Percentiles rank a stretch among this genome's conserved stretches.
phyloP scores from a whole-genome alignment of 768 basidiomycete genomes.

The Leccinum incarnatum region DNA sequence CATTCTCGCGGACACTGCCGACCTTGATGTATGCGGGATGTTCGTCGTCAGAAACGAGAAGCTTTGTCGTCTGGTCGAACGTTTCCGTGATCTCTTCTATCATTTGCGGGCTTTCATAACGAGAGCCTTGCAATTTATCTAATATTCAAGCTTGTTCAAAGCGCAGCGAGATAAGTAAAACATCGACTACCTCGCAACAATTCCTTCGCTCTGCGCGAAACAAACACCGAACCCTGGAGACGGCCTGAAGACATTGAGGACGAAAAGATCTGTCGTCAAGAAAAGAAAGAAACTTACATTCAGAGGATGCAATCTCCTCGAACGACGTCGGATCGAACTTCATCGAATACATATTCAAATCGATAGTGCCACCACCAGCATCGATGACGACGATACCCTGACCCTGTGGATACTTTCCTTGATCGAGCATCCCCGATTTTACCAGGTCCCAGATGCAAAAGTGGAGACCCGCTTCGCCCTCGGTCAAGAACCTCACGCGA shows the following conservation, averaged over 20 bases:
- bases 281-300: slow-evolving; percentile 20
- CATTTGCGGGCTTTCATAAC: slow-evolving; percentile 28
- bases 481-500: slow-evolving; percentile 52
- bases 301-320: slow-evolving; percentile 34
- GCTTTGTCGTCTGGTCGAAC: slow-evolving; percentile 38
- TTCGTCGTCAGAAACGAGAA: slow-evolving; percentile 33
- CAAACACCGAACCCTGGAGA: slow-evolving; percentile 38
- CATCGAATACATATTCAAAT: slow-evolving; percentile 42
- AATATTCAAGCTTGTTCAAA: neutral
- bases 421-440: slow-evolving; percentile 7
- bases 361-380: slow-evolving; percentile 44
- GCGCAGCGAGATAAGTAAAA: neutral
- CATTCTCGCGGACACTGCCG: slow-evolving; percentile 35
- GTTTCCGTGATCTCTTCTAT: slow-evolving; percentile 29
- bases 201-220: slow-evolving; percentile 30
- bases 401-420: slow-evolving; percentile 14
- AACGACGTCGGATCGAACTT: slow-evolving; percentile 24
- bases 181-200: slow-evolving; percentile 31
- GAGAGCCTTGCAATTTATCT: slow-evolving; percentile 29
- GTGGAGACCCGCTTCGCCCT: slow-evolving; percentile 59
- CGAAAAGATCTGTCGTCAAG: neutral
- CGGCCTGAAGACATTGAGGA: slow-evolving; percentile 26
- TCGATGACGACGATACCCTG: slow-evolving; percentile 44
- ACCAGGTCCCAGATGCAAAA: slow-evolving; percentile 45
- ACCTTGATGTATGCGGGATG: slow-evolving; percentile 38